phyloP scores from a whole-genome alignment of 805 yeast genomes.

The Yarrowia sp. region DNA sequence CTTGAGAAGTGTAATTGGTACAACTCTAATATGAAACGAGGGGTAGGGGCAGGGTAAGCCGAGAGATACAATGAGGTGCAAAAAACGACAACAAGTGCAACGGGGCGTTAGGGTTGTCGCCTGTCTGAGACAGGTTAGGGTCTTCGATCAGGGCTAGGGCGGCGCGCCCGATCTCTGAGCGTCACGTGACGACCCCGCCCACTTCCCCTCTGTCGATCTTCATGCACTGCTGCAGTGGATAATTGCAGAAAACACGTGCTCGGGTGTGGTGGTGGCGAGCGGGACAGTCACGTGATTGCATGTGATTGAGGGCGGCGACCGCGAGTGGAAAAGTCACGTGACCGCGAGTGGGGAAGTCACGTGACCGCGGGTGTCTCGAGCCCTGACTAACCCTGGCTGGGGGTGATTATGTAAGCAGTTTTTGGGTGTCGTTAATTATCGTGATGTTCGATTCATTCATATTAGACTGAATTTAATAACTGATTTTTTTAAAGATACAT shows the following conservation, averaged over 20 bases:
- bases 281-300: background rate
- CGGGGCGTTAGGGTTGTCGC: no score
- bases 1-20: background rate
- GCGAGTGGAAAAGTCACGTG: background rate
- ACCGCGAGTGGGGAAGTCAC: background rate
- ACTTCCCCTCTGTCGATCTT: conserved; percentile 23
- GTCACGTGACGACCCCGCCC: conserved; percentile 9
- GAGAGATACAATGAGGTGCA: no score
- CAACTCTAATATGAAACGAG: conserved; percentile 20
- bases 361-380: no score
- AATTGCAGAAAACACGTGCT: conserved; percentile 8
- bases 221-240: conserved; percentile 3
- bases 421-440: no score
- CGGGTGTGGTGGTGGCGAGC: no score
- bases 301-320: background rate
- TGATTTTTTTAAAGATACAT: no score
- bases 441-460: no score
- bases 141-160: background rate
- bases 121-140: background rate
- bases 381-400: no score
- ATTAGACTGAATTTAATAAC: no score
- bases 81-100: no score
- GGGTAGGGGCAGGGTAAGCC: conserved; percentile 1
- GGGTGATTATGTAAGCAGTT: no score
- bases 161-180: no score